Base-by-base conservation (phyloP, 176 grass and related monocot genomes). In the Tillandsia fasciculata region DNA sequence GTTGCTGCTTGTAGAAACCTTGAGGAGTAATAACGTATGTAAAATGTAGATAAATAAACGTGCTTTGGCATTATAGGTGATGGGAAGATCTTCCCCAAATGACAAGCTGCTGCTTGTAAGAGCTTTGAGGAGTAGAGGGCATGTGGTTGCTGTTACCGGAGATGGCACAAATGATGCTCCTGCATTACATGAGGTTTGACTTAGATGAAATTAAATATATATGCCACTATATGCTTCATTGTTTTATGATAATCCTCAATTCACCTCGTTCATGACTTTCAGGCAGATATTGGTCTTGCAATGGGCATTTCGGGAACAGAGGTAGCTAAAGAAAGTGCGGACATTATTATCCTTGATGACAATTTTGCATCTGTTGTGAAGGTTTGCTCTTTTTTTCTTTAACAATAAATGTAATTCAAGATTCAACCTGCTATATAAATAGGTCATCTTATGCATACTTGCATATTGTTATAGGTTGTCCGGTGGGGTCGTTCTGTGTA, bases 241-340 rank as follows among this genome's bases (percentile, higher is more conserved):
- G 13, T 69, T 68, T 3, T 10, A 52, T 50, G 53, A 17, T 56
- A 4, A 33, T 63, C 6, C 33, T 42, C 33, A 10, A 63, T 61
- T 59, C n/a, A 63, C 17, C 42, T 6, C 2, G 50, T 50, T 88
- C 20, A 71, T 54, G 73, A 77, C 48, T 64, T 86, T 76, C 79
- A 99, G 94, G 94, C 94, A 33, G 94, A 99, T 69, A 93, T 99
- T 79, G 94, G 94, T 78, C 82, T 99, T 33, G 79, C 94, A 56
- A 99, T 99, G 94, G 94, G 94, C 18, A 99, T 99, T 77, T 84
- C 85, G 67, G 94, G 94, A 83, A 99, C 89, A 74, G 94, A 99
- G 79, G 94, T 99, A 79, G 94, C 94, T 49, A 99, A 99, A 84
- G 94, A 99, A 76, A 99, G 94, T 64, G 92, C 89, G 56, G 94